A percentile compares a stretch with the other conserved stretches of the same genome.
Conservation (phyloP, 83 land plant species). For the Picea mariana region DNA sequence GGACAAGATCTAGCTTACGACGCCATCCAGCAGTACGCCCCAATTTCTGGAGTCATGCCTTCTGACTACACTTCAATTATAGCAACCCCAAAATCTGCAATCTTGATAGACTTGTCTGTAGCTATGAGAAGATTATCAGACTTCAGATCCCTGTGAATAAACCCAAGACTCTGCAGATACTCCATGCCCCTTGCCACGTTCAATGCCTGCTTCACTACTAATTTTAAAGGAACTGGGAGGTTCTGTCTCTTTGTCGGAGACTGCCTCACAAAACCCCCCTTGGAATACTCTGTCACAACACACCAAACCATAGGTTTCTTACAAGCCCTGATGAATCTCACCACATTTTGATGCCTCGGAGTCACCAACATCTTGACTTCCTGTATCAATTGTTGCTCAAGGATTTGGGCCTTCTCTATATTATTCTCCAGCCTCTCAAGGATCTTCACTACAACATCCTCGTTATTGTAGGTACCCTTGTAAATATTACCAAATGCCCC, state of each 20-base stretch:
- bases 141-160: slow-evolving; percentile 71
- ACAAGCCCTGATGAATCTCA: slow-evolving; percentile 71
- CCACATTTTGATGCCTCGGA: slow-evolving; percentile 62
- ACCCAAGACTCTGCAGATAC: slow-evolving; percentile 60
- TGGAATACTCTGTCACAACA: slow-evolving; percentile 80
- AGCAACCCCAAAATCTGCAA: slow-evolving; percentile 76
- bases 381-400: slow-evolving; percentile 70
- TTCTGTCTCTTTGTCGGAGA: slow-evolving; percentile 40
- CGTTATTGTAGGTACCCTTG: slow-evolving; percentile 63
- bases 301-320: slow-evolving; percentile 74
- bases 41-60: slow-evolving; percentile 79
- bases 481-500: slow-evolving; percentile 71
- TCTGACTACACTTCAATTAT: slow-evolving; percentile 68
- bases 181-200: slow-evolving; percentile 77
- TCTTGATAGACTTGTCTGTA: slow-evolving; percentile 58
- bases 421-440: slow-evolving; percentile 65
- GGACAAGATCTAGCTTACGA: slow-evolving; percentile 44
- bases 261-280: slow-evolving; percentile 67
- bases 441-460: slow-evolving; percentile 74
- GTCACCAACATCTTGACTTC: slow-evolving; percentile 72
- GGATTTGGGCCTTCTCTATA: slow-evolving; percentile 35
- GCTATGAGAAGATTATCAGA: slow-evolving; percentile 68
- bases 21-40: slow-evolving; percentile 85
- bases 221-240: slow-evolving; percentile 48
- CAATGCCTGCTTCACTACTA: slow-evolving; percentile 66